phyloP scores from a whole-genome alignment of 2,329 filamentous ascomycete genomes.

The Ophidiomyces ophidiicola region DNA sequence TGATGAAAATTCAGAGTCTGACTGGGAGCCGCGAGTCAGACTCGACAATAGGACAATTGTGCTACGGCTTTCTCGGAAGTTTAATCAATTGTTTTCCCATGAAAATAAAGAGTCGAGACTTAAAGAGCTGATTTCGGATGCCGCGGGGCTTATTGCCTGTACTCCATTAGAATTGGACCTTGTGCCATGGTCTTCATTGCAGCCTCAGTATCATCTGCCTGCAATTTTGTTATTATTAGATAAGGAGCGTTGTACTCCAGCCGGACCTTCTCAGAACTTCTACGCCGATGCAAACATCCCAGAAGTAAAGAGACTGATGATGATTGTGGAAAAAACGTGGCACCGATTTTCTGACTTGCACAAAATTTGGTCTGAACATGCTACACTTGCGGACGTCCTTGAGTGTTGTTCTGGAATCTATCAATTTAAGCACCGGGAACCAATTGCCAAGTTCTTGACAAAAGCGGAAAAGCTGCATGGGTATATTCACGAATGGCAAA shows the following conservation, averaged over 20 bases:
- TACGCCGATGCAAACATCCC: conserved; percentile 68
- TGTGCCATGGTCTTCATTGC: conserved; percentile 17
- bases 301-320: conserved; percentile 63
- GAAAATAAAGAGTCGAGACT: conserved; percentile 23
- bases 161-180: conserved; percentile 21
- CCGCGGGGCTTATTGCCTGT: conserved; percentile 26
- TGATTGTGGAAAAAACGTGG: conserved; percentile 56
- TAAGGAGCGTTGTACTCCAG: conserved; percentile 32
- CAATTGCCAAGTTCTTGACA: conserved; percentile 72
- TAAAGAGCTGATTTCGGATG: conserved; percentile 26
- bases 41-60: conserved; percentile 45
- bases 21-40: conserved; percentile 26
- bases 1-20: conserved; percentile 41
- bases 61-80: conserved; percentile 49
- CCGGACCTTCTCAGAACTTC: conserved; percentile 60
- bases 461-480: conserved; percentile 78
- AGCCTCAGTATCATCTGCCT: conserved; percentile 48
- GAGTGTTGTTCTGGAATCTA: conserved; percentile 62
- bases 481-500: conserved; percentile 87
- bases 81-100: conserved; percentile 37
- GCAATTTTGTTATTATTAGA: conserved; percentile 54
- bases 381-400: conserved; percentile 69
- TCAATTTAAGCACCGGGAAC: conserved; percentile 64
- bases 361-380: conserved; percentile 55
- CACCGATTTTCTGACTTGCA: conserved; percentile 59